These are phyloP conservation scores for Xeromyces bisporus DNA, from an alignment of 495 filamentous ascomycete genomes.

Conservation along the genomic window DNA sequence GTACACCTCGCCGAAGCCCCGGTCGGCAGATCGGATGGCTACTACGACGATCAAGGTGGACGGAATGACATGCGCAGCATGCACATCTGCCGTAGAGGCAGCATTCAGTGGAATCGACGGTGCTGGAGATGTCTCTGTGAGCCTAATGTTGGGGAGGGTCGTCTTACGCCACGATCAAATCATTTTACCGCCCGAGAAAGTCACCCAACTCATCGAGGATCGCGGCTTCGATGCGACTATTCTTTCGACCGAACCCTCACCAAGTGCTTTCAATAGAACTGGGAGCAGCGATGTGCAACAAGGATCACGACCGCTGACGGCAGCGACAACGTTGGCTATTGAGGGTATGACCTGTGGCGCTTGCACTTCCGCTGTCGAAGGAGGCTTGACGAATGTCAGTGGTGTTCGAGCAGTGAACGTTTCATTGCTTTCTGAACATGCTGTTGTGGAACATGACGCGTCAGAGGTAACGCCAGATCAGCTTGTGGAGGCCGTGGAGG, in stretches of 20 bases:
- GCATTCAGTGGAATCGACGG: slow-evolving; percentile 71
- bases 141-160: slow-evolving; percentile 80
- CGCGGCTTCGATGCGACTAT: slow-evolving; percentile 88
- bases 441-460: slow-evolving; percentile 63
- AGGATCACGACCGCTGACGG: slow-evolving; percentile 17
- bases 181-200: slow-evolving; percentile 49
- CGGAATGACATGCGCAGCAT: slow-evolving; percentile 91
- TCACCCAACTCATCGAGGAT: slow-evolving; percentile 81
- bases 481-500: slow-evolving; percentile 79
- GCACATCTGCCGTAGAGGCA: slow-evolving; percentile 70
- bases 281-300: slow-evolving; percentile 7
- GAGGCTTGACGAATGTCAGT: slow-evolving; percentile 50
- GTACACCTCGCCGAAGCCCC: too few relatives aligned
- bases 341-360: slow-evolving; percentile 97
- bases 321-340: slow-evolving; percentile 71
- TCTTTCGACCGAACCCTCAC: slow-evolving; percentile 59
- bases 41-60: slow-evolving; percentile 82
- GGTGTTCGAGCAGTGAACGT: slow-evolving; percentile 77
- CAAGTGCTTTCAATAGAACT: slow-evolving; percentile 16
- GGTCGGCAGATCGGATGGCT: too few relatives aligned
- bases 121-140: slow-evolving; percentile 70
- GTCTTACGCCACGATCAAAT: slow-evolving; percentile 77
- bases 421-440: slow-evolving; percentile 56
- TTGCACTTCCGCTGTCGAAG: slow-evolving; percentile 80
- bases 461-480: slow-evolving; percentile 43